Evolutionary conservation across 2,329 filamentous ascomycete genomes (phyloP).

Genomic region (Apiospora saccharicola): DNA sequence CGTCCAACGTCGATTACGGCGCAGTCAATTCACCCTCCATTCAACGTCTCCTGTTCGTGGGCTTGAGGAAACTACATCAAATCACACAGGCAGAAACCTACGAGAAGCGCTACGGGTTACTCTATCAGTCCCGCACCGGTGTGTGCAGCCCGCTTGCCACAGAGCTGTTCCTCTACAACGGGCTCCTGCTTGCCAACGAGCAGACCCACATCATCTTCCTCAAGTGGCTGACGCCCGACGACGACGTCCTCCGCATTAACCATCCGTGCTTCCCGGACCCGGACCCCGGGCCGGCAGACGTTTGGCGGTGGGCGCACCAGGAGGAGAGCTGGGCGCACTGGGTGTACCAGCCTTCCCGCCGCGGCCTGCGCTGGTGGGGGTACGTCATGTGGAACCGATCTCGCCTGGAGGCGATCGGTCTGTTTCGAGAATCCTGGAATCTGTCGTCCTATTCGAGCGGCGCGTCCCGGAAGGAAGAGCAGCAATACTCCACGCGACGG

Average conservation of each 20-base stretch:
- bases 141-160: too few species aligned
- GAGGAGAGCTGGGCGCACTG: conserved; percentile 18
- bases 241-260: not conserved
- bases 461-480: not conserved
- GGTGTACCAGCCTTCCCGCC: conserved; percentile 20
- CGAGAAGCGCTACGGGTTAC: not conserved
- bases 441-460: too few species aligned
- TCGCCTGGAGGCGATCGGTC: conserved; percentile 29
- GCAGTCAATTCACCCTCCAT: not conserved
- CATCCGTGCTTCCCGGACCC: not conserved
- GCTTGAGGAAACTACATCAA: not conserved
- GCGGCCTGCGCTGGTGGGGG: conserved; percentile 30
- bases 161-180: not conserved
- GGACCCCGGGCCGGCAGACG: not conserved
- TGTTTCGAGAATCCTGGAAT: conserved; percentile 24
- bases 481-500: not conserved
- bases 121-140: not conserved
- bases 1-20: not conserved
- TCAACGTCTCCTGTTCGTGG: not conserved
- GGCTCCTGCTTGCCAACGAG: not conserved
- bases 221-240: not conserved
- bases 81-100: not conserved
- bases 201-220: not conserved
- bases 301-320: conserved; percentile 7
- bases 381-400: conserved; percentile 36